Base-by-base conservation (phyloP, 148 eudicot genomes). In the Diospyros lotus region DNA sequence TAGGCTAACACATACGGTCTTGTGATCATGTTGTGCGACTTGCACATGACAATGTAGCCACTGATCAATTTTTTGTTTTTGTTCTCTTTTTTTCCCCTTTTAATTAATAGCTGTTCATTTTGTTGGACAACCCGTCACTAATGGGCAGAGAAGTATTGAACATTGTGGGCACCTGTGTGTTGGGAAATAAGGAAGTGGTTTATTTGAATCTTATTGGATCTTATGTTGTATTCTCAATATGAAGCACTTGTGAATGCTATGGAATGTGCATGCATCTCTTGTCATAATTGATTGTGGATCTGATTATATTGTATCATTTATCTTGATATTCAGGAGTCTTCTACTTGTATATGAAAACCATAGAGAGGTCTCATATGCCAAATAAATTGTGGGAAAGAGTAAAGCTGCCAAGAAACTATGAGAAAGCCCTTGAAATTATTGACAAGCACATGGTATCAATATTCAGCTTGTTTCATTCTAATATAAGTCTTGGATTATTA, bases 281-380 rank as follows among this genome's bases (percentile, higher is more conserved):
- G 28, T n/a, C 17, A 17, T 7, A 74, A 17, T 9, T 51, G 42
- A 66, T 17, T 54, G 46, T 9, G n/a, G 44, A 11, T 54, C 12
- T 40, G 6, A 48, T 7, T 2, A 50, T 28, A 0, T 46, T 41
- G 6, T 38, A 42, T 51, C 52, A 5, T 65, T 42, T 6, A 66
- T 63, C 9, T 73, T 53, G 12, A 51, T 75, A 74, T 55, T 81
- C 84, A 95, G 98, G 98, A 64, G 89, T 95, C 58, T 88, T 95
- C 66, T 92, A 90, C 80, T 82, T 95, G 73, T 95, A 92, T 77
- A 92, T 92, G 97, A 95, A 95, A 71, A 95, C 97, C 13, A 92
- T 92, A 69, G 98, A 95, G 79, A 90, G 98, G 83, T 92, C 98
- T 81, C 98, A 92, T 71, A 92, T 95, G 93, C 98, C 98, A 55